Evolutionary conservation across 495 filamentous ascomycete species (phyloP), one percentile per base, ranked within the genome.

Genomic region (Terfezia claveryi): DNA sequence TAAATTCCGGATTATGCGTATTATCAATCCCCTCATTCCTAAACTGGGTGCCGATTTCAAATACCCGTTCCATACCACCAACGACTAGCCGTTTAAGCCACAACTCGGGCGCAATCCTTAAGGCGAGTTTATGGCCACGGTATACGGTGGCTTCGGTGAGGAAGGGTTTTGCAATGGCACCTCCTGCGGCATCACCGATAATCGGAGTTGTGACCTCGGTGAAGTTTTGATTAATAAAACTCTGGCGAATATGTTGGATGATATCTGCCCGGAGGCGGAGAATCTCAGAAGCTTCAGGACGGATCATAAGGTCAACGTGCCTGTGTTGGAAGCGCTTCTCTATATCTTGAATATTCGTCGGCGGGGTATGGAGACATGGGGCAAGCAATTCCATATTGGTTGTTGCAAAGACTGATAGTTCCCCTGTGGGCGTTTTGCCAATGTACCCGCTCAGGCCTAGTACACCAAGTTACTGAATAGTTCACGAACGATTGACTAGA

Each of bases 1-100:
- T 87, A 70, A 95, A 98, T 67, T 98, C 91, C 7, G 91, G 87
- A 63, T 96, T 96, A 68, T 95, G 91, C 0, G 84, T 93, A 23
- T 80, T 76, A 68, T 98, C 91, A 41, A 95, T 65, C 73, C 86
- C 86, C 73, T 98, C 91, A 69, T 98, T 96, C 49, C 91, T 80
- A 68, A 98, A 98, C 36, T 82, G 82, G 37, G 83, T 80, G 20
- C 92, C 91, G 60, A 98, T 85, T 70, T 98, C 91, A 65, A 91
- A 98, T 36, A 98, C 76, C 54, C 74, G 74, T 58, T 86, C 81
- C 60, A 95, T 81, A n/a, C 87, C 88, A 51, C 87, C 89, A 6
- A 96, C 76, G 8, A 96, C 77, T 57, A 98, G 70, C 56, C 87
- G 76, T 72, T 98, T 98, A 59, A 98, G 73, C 84, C 85, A 96